Conservation (phyloP, 768 basidiomycete genomes). For the Russula virescens region DNA sequence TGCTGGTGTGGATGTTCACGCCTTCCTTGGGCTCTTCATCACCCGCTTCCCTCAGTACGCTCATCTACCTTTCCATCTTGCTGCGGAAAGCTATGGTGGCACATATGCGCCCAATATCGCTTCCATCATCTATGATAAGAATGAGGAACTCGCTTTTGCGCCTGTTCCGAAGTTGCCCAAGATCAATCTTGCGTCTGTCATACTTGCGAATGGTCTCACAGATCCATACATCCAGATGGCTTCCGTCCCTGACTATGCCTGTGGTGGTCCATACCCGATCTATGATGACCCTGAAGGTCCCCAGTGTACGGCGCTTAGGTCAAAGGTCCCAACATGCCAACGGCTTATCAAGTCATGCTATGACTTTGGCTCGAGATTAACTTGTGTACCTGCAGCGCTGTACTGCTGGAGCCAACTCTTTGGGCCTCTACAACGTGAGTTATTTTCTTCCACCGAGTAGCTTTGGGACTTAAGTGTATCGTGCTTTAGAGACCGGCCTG, state of each 20-base stretch:
- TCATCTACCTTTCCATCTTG: constrained; percentile 65
- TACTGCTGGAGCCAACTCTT: constrained; percentile 78
- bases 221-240: constrained; percentile 80
- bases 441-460: too few species aligned
- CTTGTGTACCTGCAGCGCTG: constrained; percentile 53
- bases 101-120: constrained; percentile 82
- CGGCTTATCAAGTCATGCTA: constrained; percentile 49
- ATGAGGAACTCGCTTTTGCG: constrained; percentile 48
- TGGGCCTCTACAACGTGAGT: constrained; percentile 63
- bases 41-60: constrained; percentile 71
- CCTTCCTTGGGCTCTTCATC: constrained; percentile 77
- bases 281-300: constrained; percentile 53
- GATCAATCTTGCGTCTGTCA: constrained; percentile 77
- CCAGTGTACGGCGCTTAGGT: constrained; percentile 40
- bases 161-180: constrained; percentile 47
- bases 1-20: constrained; percentile 86
- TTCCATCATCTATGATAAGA: constrained; percentile 71
- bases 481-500: constrained; percentile 51
- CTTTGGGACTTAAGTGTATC: background rate
- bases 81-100: constrained; percentile 74
- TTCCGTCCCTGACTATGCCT: constrained; percentile 75
- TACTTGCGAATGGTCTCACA: constrained; percentile 86
- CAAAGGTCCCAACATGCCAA: constrained; percentile 49
- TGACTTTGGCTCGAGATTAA: constrained; percentile 37
- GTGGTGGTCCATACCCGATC: constrained; percentile 76